Percentiles rank a stretch among this genome's conserved stretches.
phyloP scores from a whole-genome alignment of 345 rosid species.

The Litchi chinensis region DNA sequence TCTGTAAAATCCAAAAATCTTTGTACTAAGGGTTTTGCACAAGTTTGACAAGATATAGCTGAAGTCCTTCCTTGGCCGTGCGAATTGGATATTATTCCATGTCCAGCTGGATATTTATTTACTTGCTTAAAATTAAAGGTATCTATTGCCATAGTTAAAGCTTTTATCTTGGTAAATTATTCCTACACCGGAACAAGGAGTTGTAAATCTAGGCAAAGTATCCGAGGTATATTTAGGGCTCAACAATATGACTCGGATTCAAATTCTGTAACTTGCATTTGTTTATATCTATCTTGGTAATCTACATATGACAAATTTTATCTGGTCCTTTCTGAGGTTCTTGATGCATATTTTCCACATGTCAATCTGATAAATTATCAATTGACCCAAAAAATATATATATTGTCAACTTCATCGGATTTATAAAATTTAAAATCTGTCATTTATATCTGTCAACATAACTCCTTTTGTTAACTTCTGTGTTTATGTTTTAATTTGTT shows the following conservation, averaged over 20 bases:
- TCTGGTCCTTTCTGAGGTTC: background rate
- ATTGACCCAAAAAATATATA: background rate
- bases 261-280: background rate
- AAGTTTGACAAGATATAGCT: background rate
- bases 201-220: background rate
- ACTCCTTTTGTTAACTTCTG: background rate
- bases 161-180: background rate
- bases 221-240: background rate
- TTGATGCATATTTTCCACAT: background rate
- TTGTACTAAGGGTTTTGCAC: background rate
- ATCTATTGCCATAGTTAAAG: background rate
- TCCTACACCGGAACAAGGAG: background rate
- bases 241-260: background rate
- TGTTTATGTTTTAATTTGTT: background rate
- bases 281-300: background rate
- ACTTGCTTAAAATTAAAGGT: background rate
- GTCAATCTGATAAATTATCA: background rate
- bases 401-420: background rate
- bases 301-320: background rate
- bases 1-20: background rate
- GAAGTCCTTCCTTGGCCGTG: background rate
- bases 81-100: background rate
- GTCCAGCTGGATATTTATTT: background rate
- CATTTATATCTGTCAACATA: too few species aligned
- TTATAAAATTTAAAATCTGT: slow-evolving; percentile 1